These are phyloP conservation scores for Sistotremastrum suecicum DNA, from an alignment of 768 basidiomycete species.

Conservation along the genomic window DNA sequence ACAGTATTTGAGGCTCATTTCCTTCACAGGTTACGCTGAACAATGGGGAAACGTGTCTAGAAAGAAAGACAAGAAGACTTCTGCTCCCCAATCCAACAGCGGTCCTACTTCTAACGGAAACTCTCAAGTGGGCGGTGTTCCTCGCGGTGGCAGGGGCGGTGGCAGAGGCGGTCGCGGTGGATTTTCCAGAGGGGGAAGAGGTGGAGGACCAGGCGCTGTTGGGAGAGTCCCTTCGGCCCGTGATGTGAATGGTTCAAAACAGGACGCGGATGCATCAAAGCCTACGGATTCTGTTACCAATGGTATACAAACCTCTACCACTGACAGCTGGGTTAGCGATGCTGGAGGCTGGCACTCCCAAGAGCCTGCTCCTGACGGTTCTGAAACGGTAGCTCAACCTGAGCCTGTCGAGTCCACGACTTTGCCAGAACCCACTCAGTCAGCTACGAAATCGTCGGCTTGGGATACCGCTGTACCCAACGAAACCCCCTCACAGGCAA, in stretches of 20 bases:
- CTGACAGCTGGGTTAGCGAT: background rate
- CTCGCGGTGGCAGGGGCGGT: slow-evolving; percentile 33
- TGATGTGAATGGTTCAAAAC: slow-evolving; percentile 12
- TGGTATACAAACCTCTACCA: background rate
- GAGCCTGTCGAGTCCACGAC: background rate
- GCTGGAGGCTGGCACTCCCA: no score
- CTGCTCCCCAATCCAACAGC: slow-evolving; percentile 35
- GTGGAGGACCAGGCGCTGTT: slow-evolving; percentile 23
- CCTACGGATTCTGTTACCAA: background rate
- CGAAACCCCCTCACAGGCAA: background rate
- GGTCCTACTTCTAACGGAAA: slow-evolving; percentile 33
- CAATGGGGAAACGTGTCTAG: slow-evolving; percentile 76
- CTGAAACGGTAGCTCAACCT: background rate
- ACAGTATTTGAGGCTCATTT: slow-evolving; percentile 8
- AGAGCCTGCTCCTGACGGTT: background rate
- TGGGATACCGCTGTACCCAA: no score
- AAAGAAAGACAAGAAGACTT: slow-evolving; percentile 75
- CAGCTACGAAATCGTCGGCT: no score
- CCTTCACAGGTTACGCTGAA: slow-evolving; percentile 45
- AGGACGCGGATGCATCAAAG: slow-evolving; percentile 26
- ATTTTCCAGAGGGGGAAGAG: slow-evolving; percentile 26
- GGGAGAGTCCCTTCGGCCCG: slow-evolving; percentile 16
- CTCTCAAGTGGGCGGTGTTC: slow-evolving; percentile 48
- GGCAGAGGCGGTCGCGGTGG: slow-evolving; percentile 46
- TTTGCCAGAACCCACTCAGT: no score